These are phyloP conservation scores for Hypomontagnella submonticulosa DNA, from an alignment of 495 filamentous ascomycete species.

Conservation along the genomic window DNA sequence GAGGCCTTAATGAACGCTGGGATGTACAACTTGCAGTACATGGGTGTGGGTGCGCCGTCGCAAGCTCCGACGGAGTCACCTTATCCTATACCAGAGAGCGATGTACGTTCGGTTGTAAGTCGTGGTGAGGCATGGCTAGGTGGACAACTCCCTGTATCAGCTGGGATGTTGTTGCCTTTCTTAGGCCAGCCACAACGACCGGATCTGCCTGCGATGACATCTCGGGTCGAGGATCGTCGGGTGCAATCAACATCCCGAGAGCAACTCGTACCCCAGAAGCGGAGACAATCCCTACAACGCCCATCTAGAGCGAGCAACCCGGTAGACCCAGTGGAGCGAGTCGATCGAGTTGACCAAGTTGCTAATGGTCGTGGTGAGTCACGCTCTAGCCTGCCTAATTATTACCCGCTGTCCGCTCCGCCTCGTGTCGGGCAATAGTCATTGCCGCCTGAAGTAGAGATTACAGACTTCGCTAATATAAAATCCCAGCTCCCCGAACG, in stretches of 20 bases:
- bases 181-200: too few relatives aligned
- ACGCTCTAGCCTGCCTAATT: conserved; percentile 35
- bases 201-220: too few relatives aligned
- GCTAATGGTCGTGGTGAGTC: conserved; percentile 20
- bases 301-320: too few relatives aligned
- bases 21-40: not conserved
- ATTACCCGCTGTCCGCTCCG: conserved; percentile 25
- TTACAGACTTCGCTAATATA: conserved; percentile 19
- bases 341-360: not conserved
- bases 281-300: too few relatives aligned
- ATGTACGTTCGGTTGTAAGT: not conserved
- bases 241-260: too few relatives aligned
- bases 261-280: too few relatives aligned
- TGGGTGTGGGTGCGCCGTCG: not conserved
- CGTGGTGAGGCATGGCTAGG: not conserved
- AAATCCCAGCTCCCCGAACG: conserved; percentile 4
- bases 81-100: not conserved
- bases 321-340: too few relatives aligned
- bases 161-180: too few relatives aligned
- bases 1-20: not conserved
- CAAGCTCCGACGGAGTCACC: not conserved
- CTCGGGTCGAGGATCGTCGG: too few relatives aligned
- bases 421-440: conserved; percentile 26
- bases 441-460: conserved; percentile 31
- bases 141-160: not conserved